Conservation (phyloP, 257 asterid genomes). For the Gentiana straminea region DNA sequence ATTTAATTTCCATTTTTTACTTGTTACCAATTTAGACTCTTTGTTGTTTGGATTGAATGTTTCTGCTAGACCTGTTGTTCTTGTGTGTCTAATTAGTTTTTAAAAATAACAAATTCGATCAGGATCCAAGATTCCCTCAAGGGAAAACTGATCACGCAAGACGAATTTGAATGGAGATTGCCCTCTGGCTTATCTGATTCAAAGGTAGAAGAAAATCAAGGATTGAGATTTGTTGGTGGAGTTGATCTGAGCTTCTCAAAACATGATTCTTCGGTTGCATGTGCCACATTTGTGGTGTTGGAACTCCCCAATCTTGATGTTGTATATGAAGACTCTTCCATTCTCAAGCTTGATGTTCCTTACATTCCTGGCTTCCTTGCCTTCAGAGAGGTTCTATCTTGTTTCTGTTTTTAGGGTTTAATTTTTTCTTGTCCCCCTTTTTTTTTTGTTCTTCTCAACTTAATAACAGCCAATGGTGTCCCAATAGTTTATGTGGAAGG, state of each 20-base stretch:
- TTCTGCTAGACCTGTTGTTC: too few species aligned
- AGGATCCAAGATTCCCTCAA: constrained; percentile 59
- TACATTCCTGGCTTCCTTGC: constrained; percentile 86
- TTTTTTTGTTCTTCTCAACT: too few species aligned
- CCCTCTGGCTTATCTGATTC: constrained; percentile 12
- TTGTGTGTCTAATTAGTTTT: neutral
- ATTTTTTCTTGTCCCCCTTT: neutral
- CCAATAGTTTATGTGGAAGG: too few species aligned
- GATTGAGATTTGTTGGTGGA: constrained; percentile 61
- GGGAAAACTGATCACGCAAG: constrained; percentile 40
- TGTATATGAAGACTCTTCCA: constrained; percentile 53
- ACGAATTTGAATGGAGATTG: constrained; percentile 48
- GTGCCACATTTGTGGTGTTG: constrained; percentile 73
- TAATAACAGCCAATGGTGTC: too few species aligned
- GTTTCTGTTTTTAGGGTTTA: neutral
- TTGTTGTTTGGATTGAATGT: too few species aligned
- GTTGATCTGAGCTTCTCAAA: constrained; percentile 86
- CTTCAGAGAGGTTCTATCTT: constrained; percentile 64
- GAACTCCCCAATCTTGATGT: constrained; percentile 44
- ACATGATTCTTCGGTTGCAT: constrained; percentile 60
- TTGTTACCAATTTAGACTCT: too few species aligned
- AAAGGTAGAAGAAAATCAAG: constrained; percentile 13
- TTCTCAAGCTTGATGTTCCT: constrained; percentile 51
- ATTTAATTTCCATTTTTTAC: too few species aligned
- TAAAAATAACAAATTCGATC: neutral